These are phyloP conservation scores for Candida tallmaniae DNA, from an alignment of 805 yeast genomes.

Conservation along the genomic window DNA sequence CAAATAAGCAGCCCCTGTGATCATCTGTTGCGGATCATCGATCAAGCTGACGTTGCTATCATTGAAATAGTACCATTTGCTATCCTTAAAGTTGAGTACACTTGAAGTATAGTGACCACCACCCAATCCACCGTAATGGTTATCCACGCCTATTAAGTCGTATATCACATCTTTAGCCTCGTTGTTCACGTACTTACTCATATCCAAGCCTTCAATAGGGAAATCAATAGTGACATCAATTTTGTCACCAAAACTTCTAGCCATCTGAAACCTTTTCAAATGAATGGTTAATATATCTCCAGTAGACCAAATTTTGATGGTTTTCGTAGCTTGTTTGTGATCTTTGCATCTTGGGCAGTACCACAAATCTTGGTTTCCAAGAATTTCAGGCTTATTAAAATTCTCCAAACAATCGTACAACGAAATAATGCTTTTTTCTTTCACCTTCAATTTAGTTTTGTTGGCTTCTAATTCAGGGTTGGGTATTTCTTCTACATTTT, in stretches of 20 bases:
- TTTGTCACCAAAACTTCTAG: constrained; percentile 82
- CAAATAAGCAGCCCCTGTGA: constrained; percentile 80
- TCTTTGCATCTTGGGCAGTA: constrained; percentile 87
- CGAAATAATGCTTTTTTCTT: constrained; percentile 43
- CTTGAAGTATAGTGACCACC: constrained; percentile 97
- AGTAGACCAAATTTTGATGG: constrained; percentile 87
- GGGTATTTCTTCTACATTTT: constrained; percentile 33
- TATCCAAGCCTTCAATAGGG: constrained; percentile 79
- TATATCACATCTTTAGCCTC: constrained; percentile 45
- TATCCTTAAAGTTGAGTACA: constrained; percentile 72
- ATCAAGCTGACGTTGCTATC: constrained; percentile 68
- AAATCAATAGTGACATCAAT: constrained; percentile 81
- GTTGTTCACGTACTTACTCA: constrained; percentile 51
- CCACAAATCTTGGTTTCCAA: constrained; percentile 90
- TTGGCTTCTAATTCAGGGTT: constrained; percentile 54
- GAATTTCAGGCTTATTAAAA: constrained; percentile 77
- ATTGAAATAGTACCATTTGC: constrained; percentile 84
- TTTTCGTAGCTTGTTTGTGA: constrained; percentile 86
- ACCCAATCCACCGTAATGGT: constrained; percentile 93
- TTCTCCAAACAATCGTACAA: constrained; percentile 69
- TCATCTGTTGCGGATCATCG: constrained; percentile 54
- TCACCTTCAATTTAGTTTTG: constrained; percentile 28
- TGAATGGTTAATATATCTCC: constrained; percentile 91
- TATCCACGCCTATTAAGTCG: constrained; percentile 89
- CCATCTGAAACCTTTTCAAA: constrained; percentile 83